Conservation (phyloP, 257 asterid genomes). For the Penstemon davidsonii region DNA sequence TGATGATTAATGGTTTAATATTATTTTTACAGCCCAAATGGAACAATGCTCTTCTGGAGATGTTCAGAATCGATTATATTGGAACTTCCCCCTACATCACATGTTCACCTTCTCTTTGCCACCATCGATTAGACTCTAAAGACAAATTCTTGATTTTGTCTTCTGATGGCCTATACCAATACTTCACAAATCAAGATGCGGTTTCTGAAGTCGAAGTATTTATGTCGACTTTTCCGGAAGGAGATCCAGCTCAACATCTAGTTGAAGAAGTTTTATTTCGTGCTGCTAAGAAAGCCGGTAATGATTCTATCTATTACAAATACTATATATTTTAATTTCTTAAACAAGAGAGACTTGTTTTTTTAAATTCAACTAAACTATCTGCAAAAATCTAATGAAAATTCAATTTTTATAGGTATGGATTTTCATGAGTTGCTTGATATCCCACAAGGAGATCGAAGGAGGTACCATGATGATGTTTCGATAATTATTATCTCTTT, state of each 20-base stretch:
- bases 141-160: constrained; percentile 91
- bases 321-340: neutral
- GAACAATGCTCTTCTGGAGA: constrained; percentile 87
- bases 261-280: constrained; percentile 92
- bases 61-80: constrained; percentile 79
- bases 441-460: constrained; percentile 87
- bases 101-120: constrained; percentile 73
- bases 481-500: constrained; percentile 84
- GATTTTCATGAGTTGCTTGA: constrained; percentile 81
- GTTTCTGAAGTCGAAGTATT: constrained; percentile 80
- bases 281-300: constrained; percentile 98
- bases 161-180: constrained; percentile 94
- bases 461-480: constrained; percentile 90
- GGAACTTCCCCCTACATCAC: constrained; percentile 80
- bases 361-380: neutral
- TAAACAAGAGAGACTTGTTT: neutral
- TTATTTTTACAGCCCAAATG: constrained; percentile 72
- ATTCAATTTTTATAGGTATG: constrained; percentile 53
- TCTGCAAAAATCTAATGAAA: constrained; percentile 11
- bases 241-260: constrained; percentile 98
- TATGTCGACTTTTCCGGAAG: constrained; percentile 83
- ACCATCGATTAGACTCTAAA: constrained; percentile 64
- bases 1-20: constrained; percentile 15
- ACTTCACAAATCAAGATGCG: constrained; percentile 90
- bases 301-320: neutral